Conservation (phyloP, 768 basidiomycete species). For the Mycena filopes region DNA sequence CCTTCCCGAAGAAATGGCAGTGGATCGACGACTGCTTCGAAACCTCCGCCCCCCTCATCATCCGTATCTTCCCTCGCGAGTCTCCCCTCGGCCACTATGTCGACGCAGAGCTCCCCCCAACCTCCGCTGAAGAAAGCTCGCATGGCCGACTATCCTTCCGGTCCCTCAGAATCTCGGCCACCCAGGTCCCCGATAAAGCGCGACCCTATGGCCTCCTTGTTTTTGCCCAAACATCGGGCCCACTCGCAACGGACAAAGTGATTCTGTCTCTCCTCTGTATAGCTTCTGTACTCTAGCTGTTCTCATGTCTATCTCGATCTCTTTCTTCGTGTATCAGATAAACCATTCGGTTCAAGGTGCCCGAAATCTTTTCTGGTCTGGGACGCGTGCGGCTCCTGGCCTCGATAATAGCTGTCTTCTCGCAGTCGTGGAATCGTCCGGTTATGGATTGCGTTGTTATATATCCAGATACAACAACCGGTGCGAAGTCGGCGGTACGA, state of each 20-base stretch:
- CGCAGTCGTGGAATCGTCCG: slow-evolving; percentile 27
- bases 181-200: slow-evolving; percentile 60
- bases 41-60: slow-evolving; percentile 15
- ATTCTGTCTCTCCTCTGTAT: slow-evolving; percentile 15
- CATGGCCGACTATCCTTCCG: slow-evolving; percentile 9
- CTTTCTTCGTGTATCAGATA: slow-evolving; percentile 20
- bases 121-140: slow-evolving; percentile 25
- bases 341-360: slow-evolving; percentile 3
- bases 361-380: no score
- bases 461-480: not conserved
- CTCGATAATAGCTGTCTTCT: slow-evolving; percentile 1
- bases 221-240: slow-evolving; percentile 29
- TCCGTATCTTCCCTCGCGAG: not conserved
- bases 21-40: slow-evolving; percentile 15
- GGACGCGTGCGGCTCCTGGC: no score
- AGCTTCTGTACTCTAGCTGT: slow-evolving; percentile 27
- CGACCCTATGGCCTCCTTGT: slow-evolving; percentile 66
- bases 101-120: slow-evolving; percentile 10
- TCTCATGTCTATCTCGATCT: slow-evolving; percentile 2
- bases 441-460: not conserved
- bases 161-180: slow-evolving; percentile 40
- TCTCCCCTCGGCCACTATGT: slow-evolving; percentile 18
- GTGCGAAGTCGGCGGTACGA: slow-evolving; percentile 15
- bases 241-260: slow-evolving; percentile 29
- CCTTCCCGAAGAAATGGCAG: slow-evolving; percentile 6